These are phyloP conservation scores for Escovopsis sp. DNA, from an alignment of 2,329 filamentous ascomycete genomes.

Conservation along the genomic window DNA sequence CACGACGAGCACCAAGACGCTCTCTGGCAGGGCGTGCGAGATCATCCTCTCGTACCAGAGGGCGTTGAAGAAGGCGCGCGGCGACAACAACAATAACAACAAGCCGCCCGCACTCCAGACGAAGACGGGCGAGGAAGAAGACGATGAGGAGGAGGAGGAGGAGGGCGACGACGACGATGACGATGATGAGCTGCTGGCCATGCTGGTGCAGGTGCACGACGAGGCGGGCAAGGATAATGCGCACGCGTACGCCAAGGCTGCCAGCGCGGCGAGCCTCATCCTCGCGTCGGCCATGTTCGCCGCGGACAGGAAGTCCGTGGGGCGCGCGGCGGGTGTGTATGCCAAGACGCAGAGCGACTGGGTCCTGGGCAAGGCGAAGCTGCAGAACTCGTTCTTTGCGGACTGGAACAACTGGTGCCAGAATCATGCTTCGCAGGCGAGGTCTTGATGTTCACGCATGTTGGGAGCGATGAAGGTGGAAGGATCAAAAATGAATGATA, in stretches of 20 bases:
- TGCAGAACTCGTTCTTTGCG: conserved; percentile 51
- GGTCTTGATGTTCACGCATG: conserved; percentile 2
- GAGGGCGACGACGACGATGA: background rate
- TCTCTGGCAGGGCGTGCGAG: conserved; percentile 58
- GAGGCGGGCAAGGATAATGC: conserved; percentile 50
- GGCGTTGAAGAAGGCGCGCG: conserved; percentile 42
- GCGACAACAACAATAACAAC: background rate
- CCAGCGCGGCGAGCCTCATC: conserved; percentile 57
- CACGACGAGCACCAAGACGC: conserved; percentile 60
- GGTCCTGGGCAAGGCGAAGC: conserved; percentile 41
- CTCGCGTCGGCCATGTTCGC: conserved; percentile 47
- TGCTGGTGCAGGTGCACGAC: conserved; percentile 53
- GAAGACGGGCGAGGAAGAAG: too few relatives aligned
- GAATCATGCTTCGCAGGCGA: conserved; percentile 26
- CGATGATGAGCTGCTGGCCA: conserved; percentile 33
- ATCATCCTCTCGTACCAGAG: conserved; percentile 61
- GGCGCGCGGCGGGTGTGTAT: conserved; percentile 49
- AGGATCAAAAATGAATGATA: too few relatives aligned
- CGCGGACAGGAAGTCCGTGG: conserved; percentile 35
- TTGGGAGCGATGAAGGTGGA: too few relatives aligned
- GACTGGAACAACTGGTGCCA: conserved; percentile 65
- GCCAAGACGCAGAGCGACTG: conserved; percentile 42
- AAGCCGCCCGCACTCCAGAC: conserved; percentile 10
- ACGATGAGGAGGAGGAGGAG: too few relatives aligned
- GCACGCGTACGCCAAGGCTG: conserved; percentile 58